Base-by-base conservation (phyloP, 2,329 filamentous ascomycete genomes). In the Leptographium radiaticola region DNA sequence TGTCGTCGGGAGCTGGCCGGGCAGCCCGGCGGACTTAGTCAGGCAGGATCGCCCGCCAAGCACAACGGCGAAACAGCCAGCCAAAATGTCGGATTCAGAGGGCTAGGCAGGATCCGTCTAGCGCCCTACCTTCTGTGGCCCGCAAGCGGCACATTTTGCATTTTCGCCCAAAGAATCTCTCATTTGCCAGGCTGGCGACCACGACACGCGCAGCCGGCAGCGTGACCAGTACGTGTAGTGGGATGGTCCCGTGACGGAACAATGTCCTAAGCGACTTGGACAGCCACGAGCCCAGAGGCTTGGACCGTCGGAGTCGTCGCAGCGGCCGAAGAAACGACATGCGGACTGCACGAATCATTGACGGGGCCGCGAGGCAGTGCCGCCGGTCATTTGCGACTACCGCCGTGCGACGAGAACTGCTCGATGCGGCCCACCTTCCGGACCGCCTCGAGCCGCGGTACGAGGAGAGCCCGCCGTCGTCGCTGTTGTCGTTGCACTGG, bases 381-480 rank as follows among this genome's bases (percentile, higher is more conserved):
- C 12, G 15, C 1, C 49, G 12, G 39, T 39, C 40, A 39, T 80
- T 85, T 61, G 77, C 77, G 8, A 68, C 68, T 10, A 77, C 78
- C 3, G 53, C 67, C 13, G 53, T 59, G 15, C 69, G 70, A 57
- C 66, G 61, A 55, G 70, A 78, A 59, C 72, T 84, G 30, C 71
- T 72, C 60, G 73, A 77, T 61, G 67, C 74, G 31, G 66, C 71
- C 6, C 61, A 67, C 25, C 71, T 84, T 8, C 75, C 75, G 4
- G 66, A 75, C 48, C 76, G 83, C 53, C 71, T 83, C 45, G 67
- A 77, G n/a, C 83, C 84, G 11, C 73, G 71, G 59, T 87, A 85
- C 66, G 75, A 80, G 68, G 77, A 83, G 70, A 79, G 70, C 59
- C 69, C 71, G 13, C 71, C 70, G 3, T 76, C 75, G 11, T 77